A percentile compares a stretch with the other conserved stretches of the same genome.
phyloP scores from a whole-genome alignment of 2,329 filamentous ascomycete species.

The Xylariaceae sp. region DNA sequence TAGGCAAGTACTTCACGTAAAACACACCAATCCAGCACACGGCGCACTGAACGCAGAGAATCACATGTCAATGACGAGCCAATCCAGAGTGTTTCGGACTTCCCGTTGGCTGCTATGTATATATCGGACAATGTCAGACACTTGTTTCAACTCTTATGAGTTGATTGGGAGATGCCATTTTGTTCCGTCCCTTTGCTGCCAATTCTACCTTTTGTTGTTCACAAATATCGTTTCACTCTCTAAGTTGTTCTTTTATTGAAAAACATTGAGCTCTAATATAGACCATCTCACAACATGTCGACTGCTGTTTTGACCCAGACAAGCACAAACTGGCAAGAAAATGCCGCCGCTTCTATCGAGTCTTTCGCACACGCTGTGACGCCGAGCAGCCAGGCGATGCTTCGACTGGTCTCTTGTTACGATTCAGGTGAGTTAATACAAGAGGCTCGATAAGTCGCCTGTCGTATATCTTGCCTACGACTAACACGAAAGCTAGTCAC shows the following conservation, averaged over 20 bases:
- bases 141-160: too few species aligned
- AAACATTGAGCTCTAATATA: not conserved
- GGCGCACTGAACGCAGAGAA: too few species aligned
- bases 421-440: constrained; percentile 12
- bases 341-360: constrained; percentile 11
- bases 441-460: not conserved
- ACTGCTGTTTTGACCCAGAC: constrained; percentile 9
- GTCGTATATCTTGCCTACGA: not conserved
- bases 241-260: not conserved
- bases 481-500: constrained; percentile 10
- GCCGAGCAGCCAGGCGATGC: constrained; percentile 10
- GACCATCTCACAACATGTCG: constrained; percentile 10
- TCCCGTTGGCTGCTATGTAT: too few species aligned
- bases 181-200: too few species aligned
- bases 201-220: too few species aligned
- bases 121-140: too few species aligned
- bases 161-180: too few species aligned
- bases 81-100: too few species aligned
- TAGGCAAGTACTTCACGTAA: too few species aligned
- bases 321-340: constrained; percentile 12
- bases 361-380: constrained; percentile 12
- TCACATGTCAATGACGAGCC: too few species aligned
- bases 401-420: constrained; percentile 13
- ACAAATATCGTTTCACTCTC: not conserved
- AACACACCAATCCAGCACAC: too few species aligned